Evolutionary conservation across 75 land plant genomes (phyloP), one percentile per base, ranked within the genome.

Genomic region (Pinus albicaulis): DNA sequence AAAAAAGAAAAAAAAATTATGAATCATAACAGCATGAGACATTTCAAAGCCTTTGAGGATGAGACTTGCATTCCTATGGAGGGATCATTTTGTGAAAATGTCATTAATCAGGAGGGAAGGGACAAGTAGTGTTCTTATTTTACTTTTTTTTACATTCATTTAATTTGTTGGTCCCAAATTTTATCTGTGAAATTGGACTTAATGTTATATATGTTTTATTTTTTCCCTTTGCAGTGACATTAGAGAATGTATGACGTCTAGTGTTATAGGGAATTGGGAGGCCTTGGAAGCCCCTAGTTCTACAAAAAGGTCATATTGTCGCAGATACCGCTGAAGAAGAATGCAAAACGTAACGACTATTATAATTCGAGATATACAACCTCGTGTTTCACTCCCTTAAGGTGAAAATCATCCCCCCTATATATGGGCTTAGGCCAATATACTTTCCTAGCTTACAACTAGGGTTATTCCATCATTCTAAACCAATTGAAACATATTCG

Each of bases 241-340:
- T 4, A 84, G 92, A 75, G 92, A 87, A 71, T 77, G 82, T 31
- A 89, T 89, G 6, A 89, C 89, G 71, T 86, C 81, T 76, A 82
- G 81, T 62, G 57, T 82, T 66, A 85, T 80, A 60, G 84, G 81
- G 60, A 65, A 73, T 53, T 72, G 81, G 31, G 85, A 84, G 11
- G 70, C 63, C n/a, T 57, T 82, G 13, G 68, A 79, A 76, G 84
- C 89, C 2, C 87, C 92, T 41, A 79, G 89, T 73, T 87, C 89
- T 48, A 78, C 82, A 25, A 82, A 83, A 1, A 79, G 78, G 56
- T 0, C 60, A 58, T 58, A 19, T n/a, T 19, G n/a, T 19, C n/a
- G 60, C n/a, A 58, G 60, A 0, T 19, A 17, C 19, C 4, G 60
- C 44, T 6, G 60, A 58, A 58, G 13, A 58, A 58, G n/a, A 59